Percentiles rank a stretch among this genome's conserved stretches.
Evolutionary conservation across 495 filamentous ascomycete species (phyloP).

Genomic region (Podospora didyma): DNA sequence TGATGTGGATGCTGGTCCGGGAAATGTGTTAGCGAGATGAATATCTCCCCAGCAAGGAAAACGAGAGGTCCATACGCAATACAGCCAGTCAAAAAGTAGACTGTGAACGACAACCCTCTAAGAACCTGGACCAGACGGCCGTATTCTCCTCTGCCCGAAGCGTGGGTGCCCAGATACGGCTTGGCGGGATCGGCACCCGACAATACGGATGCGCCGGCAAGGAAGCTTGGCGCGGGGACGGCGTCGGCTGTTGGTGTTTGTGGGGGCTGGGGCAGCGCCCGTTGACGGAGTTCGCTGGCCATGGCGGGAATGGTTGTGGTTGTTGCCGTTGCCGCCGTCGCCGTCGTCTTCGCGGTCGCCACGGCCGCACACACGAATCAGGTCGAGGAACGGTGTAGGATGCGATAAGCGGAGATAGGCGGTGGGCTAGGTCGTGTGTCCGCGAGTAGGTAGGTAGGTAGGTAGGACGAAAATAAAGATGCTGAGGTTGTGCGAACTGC

Average conservation of each 20-base stretch:
- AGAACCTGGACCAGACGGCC: conserved; percentile 59
- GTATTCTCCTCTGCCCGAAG: conserved; percentile 65
- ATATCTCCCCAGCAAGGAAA: conserved; percentile 7
- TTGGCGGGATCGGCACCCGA: neutral
- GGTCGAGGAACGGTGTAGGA: no score
- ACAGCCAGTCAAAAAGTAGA: conserved; percentile 61
- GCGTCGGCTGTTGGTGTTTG: conserved; percentile 2
- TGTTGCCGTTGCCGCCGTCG: no score
- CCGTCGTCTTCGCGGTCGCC: no score
- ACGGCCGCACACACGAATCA: no score
- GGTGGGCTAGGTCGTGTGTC: neutral
- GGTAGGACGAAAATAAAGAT: no score
- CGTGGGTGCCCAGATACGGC: conserved; percentile 38
- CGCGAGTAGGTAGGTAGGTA: no score
- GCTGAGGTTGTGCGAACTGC: no score
- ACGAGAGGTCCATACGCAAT: conserved; percentile 32
- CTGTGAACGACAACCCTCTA: conserved; percentile 56
- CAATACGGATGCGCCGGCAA: conserved; percentile 17
- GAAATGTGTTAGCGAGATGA: conserved; percentile 1
- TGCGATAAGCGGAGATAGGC: neutral
- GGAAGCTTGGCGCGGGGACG: conserved; percentile 13
- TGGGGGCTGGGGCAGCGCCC: conserved; percentile 4
- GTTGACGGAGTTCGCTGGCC: conserved; percentile 21
- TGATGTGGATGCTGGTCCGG: conserved; percentile 51
- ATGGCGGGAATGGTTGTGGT: conserved; percentile 3